A percentile compares a stretch with the other conserved stretches of the same genome.
Evolutionary conservation across 805 yeast genomes (phyloP).

Genomic region (Wickerhamiella vanderwaltii): DNA sequence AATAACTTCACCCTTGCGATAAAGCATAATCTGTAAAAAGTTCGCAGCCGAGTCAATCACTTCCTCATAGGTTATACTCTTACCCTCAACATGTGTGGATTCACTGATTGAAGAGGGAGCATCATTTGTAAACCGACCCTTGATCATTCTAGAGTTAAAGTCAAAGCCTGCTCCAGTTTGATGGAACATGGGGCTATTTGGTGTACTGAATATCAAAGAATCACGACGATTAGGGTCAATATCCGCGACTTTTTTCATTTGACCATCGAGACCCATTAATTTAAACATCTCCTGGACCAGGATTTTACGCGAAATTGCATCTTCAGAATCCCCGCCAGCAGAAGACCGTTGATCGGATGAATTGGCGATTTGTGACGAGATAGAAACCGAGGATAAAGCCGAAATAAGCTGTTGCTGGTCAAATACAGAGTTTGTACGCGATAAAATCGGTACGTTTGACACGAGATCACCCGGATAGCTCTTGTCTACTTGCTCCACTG

Average conservation of each 20-base stretch:
- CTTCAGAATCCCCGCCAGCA: conserved; percentile 15
- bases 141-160: conserved; percentile 10
- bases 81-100: conserved; percentile 24
- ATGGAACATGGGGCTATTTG: conserved; percentile 22
- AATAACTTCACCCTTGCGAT: conserved; percentile 42
- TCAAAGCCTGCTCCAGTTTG: conserved; percentile 20
- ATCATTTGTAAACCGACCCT: not conserved
- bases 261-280: conserved; percentile 18
- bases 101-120: not conserved
- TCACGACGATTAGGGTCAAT: not conserved
- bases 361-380: not conserved
- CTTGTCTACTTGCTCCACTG: conserved; percentile 14
- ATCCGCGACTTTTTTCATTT: not conserved
- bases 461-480: conserved; percentile 72
- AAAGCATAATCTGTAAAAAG: conserved; percentile 42
- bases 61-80: conserved; percentile 38
- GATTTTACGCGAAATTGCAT: conserved; percentile 17
- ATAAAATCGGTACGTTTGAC: conserved; percentile 59
- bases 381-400: not conserved
- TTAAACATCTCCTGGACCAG: conserved; percentile 20
- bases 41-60: conserved; percentile 31
- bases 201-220: conserved; percentile 14
- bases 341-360: not conserved
- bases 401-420: conserved; percentile 5
- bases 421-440: conserved; percentile 8